phyloP scores from a whole-genome alignment of 768 basidiomycete species.

The Termitomyces sp. region DNA sequence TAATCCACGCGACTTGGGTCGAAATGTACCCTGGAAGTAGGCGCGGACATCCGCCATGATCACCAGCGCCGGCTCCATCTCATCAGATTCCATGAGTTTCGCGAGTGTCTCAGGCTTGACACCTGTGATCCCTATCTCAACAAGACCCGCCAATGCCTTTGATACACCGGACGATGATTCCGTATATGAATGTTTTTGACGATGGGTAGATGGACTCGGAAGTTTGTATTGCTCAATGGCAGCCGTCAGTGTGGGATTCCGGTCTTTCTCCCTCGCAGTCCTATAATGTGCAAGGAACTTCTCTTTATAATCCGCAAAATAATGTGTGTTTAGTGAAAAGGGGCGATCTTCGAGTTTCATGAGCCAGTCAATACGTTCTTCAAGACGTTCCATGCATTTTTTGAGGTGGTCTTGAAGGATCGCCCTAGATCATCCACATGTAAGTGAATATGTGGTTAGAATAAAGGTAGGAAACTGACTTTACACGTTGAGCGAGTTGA shows the following conservation, averaged over 20 bases:
- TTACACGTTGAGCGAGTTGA: conserved; percentile 41
- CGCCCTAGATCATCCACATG: conserved; percentile 25
- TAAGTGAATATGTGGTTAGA: neutral
- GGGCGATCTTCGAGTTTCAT: conserved; percentile 38
- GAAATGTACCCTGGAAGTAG: conserved; percentile 64
- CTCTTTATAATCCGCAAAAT: conserved; percentile 35
- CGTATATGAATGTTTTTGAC: neutral
- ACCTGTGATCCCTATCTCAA: conserved; percentile 31
- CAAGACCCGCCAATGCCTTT: conserved; percentile 29
- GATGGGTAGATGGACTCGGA: neutral
- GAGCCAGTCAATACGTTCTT: conserved; percentile 39
- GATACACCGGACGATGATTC: conserved; percentile 17
- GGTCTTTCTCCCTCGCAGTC: conserved; percentile 28
- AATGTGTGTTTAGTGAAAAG: conserved; percentile 42
- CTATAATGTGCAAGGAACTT: conserved; percentile 50
- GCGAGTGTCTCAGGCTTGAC: conserved; percentile 37
- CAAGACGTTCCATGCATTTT: conserved; percentile 30
- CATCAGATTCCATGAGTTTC: conserved; percentile 45
- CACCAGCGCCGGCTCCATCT: conserved; percentile 46
- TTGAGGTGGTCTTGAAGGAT: conserved; percentile 48
- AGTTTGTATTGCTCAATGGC: conserved; percentile 19
- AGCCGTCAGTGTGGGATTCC: conserved; percentile 17
- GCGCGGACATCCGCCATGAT: conserved; percentile 73
- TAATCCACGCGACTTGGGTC: neutral
- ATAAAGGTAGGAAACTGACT: conserved; percentile 15